Evolutionary conservation across 2,329 filamentous ascomycete genomes (phyloP).

Genomic region (Arthrobotrys sphaeroides): DNA sequence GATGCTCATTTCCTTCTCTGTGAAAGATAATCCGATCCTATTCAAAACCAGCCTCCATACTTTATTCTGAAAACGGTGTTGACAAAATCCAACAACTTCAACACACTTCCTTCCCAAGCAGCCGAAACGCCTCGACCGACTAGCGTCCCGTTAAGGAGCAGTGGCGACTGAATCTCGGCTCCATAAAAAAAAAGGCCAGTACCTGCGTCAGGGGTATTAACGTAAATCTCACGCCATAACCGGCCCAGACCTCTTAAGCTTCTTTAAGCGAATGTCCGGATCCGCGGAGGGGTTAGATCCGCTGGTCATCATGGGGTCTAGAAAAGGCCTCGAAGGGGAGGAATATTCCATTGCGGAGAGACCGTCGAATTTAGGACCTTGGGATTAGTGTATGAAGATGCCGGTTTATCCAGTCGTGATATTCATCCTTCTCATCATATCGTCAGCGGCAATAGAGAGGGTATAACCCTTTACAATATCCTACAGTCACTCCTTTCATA

Average conservation of each 20-base stretch:
- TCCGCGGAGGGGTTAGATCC: neutral
- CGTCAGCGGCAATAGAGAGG: neutral
- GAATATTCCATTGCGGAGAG: neutral
- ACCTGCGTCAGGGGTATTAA: neutral
- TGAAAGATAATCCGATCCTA: neutral
- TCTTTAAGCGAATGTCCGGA: slow-evolving; percentile 4
- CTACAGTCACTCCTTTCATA: no score
- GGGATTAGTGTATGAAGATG: neutral
- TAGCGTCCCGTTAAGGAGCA: neutral
- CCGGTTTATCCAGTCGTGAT: neutral
- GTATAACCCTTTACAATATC: neutral
- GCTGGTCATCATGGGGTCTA: neutral
- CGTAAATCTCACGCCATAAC: neutral
- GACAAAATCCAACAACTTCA: slow-evolving; percentile 11
- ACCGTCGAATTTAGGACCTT: neutral
- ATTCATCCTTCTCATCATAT: neutral
- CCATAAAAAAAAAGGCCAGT: neutral
- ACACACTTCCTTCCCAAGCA: neutral
- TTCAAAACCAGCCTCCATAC: neutral
- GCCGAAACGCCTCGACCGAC: neutral
- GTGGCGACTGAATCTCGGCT: neutral
- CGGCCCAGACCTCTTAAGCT: neutral
- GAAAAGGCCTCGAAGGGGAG: neutral
- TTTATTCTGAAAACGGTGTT: slow-evolving; percentile 20
- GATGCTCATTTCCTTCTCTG: neutral